These are phyloP conservation scores for Zoysia pacifica DNA, from an alignment of 176 grass and related monocot species.

Conservation along the genomic window DNA sequence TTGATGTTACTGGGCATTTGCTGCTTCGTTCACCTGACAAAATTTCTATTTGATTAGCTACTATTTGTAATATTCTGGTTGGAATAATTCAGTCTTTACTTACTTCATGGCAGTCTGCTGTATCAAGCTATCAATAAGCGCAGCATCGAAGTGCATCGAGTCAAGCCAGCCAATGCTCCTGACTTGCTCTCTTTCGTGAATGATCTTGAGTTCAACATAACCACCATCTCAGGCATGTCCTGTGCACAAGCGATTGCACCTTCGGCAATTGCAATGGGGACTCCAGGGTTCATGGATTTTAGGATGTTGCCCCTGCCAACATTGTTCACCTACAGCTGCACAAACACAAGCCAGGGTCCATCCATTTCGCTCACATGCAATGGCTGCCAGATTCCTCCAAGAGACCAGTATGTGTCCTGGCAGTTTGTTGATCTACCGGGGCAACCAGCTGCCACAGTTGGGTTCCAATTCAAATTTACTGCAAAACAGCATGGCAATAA, in stretches of 20 bases:
- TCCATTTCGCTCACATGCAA: constrained; percentile 73
- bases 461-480: constrained; percentile 81
- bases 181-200: constrained; percentile 84
- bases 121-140: constrained; percentile 81
- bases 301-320: constrained; percentile 61
- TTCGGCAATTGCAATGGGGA: constrained; percentile 55
- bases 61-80: neutral
- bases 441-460: constrained; percentile 60
- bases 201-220: constrained; percentile 86
- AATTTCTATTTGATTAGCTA: neutral
- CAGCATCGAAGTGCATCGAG: constrained; percentile 74
- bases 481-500: constrained; percentile 58
- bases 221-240: constrained; percentile 79
- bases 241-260: constrained; percentile 57
- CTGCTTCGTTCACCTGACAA: constrained; percentile 8
- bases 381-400: constrained; percentile 66
- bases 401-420: constrained; percentile 86
- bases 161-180: constrained; percentile 87
- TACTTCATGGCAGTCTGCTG: constrained; percentile 56
- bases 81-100: constrained; percentile 7
- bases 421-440: constrained; percentile 73
- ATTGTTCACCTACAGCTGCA: constrained; percentile 56
- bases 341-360: constrained; percentile 76
- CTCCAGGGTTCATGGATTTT: constrained; percentile 73
- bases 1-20: constrained; percentile 9